Percentiles rank a stretch among this genome's conserved stretches.
Evolutionary conservation across 805 yeast species (phyloP).

Genomic region (Sugiyamaella chiloensis): DNA sequence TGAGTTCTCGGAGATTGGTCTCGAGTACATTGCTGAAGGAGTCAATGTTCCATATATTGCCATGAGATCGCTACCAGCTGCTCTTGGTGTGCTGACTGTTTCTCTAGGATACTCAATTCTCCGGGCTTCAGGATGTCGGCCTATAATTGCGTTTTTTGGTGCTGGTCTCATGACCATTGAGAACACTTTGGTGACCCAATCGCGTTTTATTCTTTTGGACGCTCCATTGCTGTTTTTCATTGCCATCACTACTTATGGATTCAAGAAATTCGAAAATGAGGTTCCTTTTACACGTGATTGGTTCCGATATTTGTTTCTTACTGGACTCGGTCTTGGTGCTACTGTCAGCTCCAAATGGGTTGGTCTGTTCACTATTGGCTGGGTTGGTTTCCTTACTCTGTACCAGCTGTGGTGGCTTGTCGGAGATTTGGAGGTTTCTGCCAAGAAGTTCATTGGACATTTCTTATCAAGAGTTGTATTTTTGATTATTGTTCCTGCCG

Average conservation of each 20-base stretch:
- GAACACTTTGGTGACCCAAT: slow-evolving; percentile 59
- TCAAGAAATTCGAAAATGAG: slow-evolving; percentile 48
- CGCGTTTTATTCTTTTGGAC: slow-evolving; percentile 51
- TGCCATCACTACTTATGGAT: slow-evolving; percentile 48
- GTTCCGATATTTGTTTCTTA: slow-evolving; percentile 47
- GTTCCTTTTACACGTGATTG: slow-evolving; percentile 48
- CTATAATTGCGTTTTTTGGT: slow-evolving; percentile 49
- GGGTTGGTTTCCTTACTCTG: slow-evolving; percentile 53
- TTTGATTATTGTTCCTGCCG: slow-evolving; percentile 52
- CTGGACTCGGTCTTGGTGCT: slow-evolving; percentile 52
- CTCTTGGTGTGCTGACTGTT: slow-evolving; percentile 52
- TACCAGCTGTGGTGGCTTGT: slow-evolving; percentile 62
- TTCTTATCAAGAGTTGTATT: slow-evolving; percentile 39
- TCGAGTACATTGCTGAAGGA: slow-evolving; percentile 32
- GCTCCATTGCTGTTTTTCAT: slow-evolving; percentile 42
- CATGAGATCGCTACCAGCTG: slow-evolving; percentile 56
- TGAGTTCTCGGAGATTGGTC: slow-evolving; percentile 45
- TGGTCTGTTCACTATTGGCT: slow-evolving; percentile 63
- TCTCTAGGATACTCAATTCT: slow-evolving; percentile 54
- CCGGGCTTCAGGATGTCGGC: slow-evolving; percentile 53
- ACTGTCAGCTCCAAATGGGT: slow-evolving; percentile 64
- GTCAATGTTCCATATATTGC: slow-evolving; percentile 46
- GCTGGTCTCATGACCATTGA: slow-evolving; percentile 56
- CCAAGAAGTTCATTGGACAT: slow-evolving; percentile 40
- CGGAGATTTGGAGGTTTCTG: slow-evolving; percentile 40